A percentile compares a stretch with the other conserved stretches of the same genome.
These are phyloP conservation scores for Malus asiatica DNA, from an alignment of 306 rosid genomes.

Conservation along the genomic window DNA sequence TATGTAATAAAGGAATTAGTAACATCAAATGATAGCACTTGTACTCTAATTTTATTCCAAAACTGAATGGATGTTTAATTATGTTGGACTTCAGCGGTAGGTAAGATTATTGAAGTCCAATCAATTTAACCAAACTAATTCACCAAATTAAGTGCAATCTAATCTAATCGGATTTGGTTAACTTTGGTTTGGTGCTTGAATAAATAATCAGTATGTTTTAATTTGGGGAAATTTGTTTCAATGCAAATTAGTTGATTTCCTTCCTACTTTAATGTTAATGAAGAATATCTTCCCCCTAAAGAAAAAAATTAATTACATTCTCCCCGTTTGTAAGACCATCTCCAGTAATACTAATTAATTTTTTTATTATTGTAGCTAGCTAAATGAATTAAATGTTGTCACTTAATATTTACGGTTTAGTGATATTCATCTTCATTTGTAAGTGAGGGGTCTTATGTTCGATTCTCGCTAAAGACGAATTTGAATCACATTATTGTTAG, in stretches of 20 bases:
- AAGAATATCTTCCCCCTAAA: neutral
- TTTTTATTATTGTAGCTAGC: too few species aligned
- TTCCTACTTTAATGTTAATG: neutral
- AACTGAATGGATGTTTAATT: neutral
- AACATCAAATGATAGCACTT: neutral
- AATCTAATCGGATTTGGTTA: neutral
- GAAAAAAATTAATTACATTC: neutral
- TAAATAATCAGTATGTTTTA: neutral
- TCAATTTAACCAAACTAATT: neutral
- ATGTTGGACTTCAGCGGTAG: neutral
- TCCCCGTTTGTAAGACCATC: too few species aligned
- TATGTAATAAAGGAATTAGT: too few species aligned
- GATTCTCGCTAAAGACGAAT: too few species aligned
- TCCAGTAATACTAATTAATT: too few species aligned
- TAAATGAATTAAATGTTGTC: too few species aligned
- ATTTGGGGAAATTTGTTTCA: neutral
- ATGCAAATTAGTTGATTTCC: neutral
- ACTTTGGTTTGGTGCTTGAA: neutral
- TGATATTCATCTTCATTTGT: too few species aligned
- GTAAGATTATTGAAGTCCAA: neutral
- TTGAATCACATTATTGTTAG: too few species aligned
- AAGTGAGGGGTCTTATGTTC: too few species aligned
- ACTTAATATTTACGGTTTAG: too few species aligned
- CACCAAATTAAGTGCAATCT: neutral
- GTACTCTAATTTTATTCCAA: too few species aligned